phyloP scores from a whole-genome alignment of 2,329 filamentous ascomycete species.

The Sphaerulina populicola region DNA sequence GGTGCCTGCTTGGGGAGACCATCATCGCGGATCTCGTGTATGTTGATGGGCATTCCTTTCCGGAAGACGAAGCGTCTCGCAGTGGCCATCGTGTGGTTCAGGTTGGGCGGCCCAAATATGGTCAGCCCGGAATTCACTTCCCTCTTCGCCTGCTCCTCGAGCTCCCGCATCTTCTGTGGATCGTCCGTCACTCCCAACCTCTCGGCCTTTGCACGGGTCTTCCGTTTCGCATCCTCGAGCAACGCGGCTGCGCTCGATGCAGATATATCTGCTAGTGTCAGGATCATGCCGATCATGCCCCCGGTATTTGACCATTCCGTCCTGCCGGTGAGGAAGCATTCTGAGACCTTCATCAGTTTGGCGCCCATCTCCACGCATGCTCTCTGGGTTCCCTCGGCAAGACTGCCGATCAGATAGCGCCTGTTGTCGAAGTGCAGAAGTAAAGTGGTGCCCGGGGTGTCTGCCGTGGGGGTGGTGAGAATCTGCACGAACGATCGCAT shows the following conservation, averaged over 20 bases:
- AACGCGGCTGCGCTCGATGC: constrained; percentile 42
- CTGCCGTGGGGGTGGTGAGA: constrained; percentile 72
- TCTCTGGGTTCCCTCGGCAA: constrained; percentile 78
- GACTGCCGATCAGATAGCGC: constrained; percentile 75
- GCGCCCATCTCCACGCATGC: constrained; percentile 61
- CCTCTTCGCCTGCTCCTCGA: constrained; percentile 28
- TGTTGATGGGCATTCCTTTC: constrained; percentile 65
- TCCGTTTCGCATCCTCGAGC: constrained; percentile 35
- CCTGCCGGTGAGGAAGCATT: constrained; percentile 75
- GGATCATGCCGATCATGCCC: constrained; percentile 73
- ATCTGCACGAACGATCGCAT: constrained; percentile 74
- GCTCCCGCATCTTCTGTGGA: constrained; percentile 22
- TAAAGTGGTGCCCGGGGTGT: constrained; percentile 73
- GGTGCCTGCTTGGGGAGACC: constrained; percentile 30
- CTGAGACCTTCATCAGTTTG: constrained; percentile 56
- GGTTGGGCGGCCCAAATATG: constrained; percentile 73
- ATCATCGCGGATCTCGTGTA: constrained; percentile 52
- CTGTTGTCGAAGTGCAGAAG: constrained; percentile 72
- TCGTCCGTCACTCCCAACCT: constrained; percentile 20
- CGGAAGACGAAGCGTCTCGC: constrained; percentile 78
- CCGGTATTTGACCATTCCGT: constrained; percentile 69
- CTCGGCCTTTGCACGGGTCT: constrained; percentile 30
- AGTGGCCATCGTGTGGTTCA: constrained; percentile 73
- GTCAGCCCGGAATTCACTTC: constrained; percentile 42
- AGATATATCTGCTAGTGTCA: constrained; percentile 68